Evolutionary conservation across 768 basidiomycete species (phyloP), one percentile per base, ranked within the genome.

Genomic region (Rhodotorula kratochvilovae): DNA sequence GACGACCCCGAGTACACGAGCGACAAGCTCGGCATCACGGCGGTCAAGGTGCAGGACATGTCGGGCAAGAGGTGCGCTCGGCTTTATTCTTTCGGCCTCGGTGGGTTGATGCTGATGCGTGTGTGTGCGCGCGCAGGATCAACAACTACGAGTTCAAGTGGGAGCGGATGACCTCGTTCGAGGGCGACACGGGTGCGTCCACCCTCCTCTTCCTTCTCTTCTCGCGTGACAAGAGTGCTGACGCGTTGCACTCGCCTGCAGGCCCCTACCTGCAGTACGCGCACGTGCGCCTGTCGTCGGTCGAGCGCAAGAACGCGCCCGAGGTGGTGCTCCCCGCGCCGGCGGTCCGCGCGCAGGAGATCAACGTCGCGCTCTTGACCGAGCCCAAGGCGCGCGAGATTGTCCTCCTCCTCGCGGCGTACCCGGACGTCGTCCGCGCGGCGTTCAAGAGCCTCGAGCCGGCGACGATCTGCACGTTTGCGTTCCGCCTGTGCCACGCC

Each of bases 71-170:
- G 54, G 46, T 57, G 63, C 31, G 63, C 48, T 68, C 33, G 21
- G 36, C 19, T 2, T 33, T 55, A 42, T 68, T 33, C 29, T 45
- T 23, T 3, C 33, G 42, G 21, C 59, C 13, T 64, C 39, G 31
- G 15, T 51, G 8, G 0, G 27, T 16, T 5, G 7, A 43, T 48
- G 12, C 6, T 16, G 5, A 5, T 23, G 2, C 21, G 36, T 36
- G n/a, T n/a, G n/a, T n/a, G n/a, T 33, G 25, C 45, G 43, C 11
- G 15, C 36, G 31, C 74, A 95, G 93, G 71, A 90, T 96, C 79
- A 94, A 93, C 82, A 92, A 96, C 82, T 98, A 98, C 82, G 88
- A 85, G 3, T 99, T 96, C 82, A 90, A 92, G 81, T 91, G 91
- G 88, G 87, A 90, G 72, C 87, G 92, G 53, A 94, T 96, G 91